Percentiles rank a stretch among this genome's conserved stretches.
Conservation (phyloP, 225 moss, liverwort and hornwort species). For the Pseudisothecium myosuroides region DNA sequence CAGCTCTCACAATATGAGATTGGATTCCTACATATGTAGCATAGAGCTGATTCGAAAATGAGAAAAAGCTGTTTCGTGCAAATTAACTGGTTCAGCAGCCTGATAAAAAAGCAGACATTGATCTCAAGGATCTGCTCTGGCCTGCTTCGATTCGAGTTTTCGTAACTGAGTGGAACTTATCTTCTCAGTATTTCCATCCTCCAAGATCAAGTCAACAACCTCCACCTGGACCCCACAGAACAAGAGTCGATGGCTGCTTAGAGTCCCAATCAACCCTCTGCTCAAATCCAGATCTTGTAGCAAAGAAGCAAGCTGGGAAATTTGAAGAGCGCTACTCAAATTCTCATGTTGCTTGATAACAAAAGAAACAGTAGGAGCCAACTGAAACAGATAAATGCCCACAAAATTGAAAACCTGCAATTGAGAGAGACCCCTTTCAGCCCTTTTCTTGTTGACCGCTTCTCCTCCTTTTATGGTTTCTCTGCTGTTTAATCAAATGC, state of each 20-base stretch:
- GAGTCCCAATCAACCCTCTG: background rate
- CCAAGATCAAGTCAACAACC: constrained; percentile 49
- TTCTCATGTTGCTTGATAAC: background rate
- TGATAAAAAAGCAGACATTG: background rate
- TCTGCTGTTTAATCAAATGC: constrained; percentile 21
- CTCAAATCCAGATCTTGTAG: background rate
- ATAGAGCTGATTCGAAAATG: background rate
- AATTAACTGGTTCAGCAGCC: background rate
- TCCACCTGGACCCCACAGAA: constrained; percentile 25
- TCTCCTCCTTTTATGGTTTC: constrained; percentile 67
- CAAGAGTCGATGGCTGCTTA: background rate
- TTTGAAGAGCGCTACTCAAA: background rate
- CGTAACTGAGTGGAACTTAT: constrained; percentile 48
- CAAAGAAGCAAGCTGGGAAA: background rate
- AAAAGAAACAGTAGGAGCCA: background rate
- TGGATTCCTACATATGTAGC: background rate
- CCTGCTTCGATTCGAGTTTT: background rate
- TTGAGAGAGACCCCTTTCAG: constrained; percentile 59
- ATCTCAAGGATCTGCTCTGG: background rate
- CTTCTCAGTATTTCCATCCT: constrained; percentile 44
- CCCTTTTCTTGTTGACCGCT: constrained; percentile 70
- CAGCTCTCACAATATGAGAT: background rate
- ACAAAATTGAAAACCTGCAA: constrained; percentile 35
- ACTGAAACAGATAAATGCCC: background rate
- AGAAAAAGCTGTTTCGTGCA: background rate